A percentile compares a stretch with the other conserved stretches of the same genome.
phyloP scores from a whole-genome alignment of 139 green algal genomes.

The Auxenochlorella pyrenoidosa region DNA sequence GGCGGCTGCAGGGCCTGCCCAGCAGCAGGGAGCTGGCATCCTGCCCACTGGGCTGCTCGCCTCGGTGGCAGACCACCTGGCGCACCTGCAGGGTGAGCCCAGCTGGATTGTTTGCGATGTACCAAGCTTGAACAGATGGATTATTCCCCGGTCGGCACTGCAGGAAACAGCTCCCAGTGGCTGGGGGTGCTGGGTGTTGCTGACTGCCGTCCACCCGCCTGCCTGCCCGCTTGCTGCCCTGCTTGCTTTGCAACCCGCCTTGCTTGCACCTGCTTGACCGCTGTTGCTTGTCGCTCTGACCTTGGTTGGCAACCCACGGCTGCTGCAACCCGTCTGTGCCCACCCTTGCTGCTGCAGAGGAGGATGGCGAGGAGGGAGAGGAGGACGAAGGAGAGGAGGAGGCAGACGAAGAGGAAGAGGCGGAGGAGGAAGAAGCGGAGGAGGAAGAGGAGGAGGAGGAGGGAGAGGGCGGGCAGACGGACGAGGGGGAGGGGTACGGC shows the following conservation, averaged over 20 bases:
- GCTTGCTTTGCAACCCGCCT: too few species aligned
- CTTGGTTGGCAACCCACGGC: not conserved
- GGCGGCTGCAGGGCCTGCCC: not conserved
- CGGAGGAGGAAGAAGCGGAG: not conserved
- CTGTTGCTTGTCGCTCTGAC: not conserved
- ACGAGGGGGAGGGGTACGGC: not conserved
- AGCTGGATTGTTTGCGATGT: too few species aligned
- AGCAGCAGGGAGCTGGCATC: not conserved
- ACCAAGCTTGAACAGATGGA: too few species aligned
- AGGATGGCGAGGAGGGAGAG: not conserved
- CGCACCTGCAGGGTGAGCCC: slow-evolving; percentile 10
- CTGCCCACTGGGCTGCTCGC: slow-evolving; percentile 10
- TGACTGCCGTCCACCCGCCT: not conserved
- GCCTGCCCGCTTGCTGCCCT: not conserved
- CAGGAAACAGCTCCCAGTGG: too few species aligned
- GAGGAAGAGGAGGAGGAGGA: slow-evolving; percentile 5
- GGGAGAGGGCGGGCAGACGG: not conserved
- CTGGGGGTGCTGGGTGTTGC: not conserved
- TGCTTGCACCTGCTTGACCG: not conserved
- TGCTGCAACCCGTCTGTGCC: too few species aligned
- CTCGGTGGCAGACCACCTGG: slow-evolving; percentile 4
- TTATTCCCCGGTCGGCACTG: too few species aligned
- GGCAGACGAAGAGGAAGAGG: not conserved
- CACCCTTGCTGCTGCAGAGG: not conserved
- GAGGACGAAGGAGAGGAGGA: slow-evolving; percentile 1